phyloP scores from a whole-genome alignment of 208 protist species.

The Wallacemonas collosoma region DNA sequence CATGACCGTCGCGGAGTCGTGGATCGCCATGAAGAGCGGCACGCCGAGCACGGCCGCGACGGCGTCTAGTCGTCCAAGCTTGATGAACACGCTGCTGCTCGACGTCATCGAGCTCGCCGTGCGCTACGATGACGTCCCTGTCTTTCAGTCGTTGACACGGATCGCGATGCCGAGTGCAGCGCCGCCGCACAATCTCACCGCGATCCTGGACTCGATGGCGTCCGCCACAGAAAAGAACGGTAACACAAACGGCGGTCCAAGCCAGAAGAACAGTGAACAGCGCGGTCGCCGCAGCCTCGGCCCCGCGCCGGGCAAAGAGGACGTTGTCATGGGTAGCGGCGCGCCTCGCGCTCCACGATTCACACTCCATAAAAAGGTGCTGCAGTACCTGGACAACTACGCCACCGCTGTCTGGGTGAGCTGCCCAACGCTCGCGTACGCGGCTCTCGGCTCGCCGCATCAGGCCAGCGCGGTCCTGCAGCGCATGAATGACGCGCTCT shows the following conservation, averaged over 20 bases:
- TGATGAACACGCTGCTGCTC: conserved; percentile 45
- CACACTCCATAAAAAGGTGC: conserved; percentile 15
- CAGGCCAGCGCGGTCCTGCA: conserved; percentile 33
- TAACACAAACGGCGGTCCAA: not conserved
- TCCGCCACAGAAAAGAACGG: not conserved
- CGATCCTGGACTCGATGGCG: conserved; percentile 12
- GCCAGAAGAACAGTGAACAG: not conserved
- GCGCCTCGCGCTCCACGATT: not conserved
- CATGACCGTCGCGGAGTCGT: conserved; percentile 45
- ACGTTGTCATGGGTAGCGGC: not conserved
- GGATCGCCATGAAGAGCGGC: conserved; percentile 22
- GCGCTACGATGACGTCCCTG: conserved; percentile 68
- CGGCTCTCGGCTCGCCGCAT: conserved; percentile 16
- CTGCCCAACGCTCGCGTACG: conserved; percentile 44
- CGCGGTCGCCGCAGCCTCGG: not conserved
- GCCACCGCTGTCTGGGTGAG: conserved; percentile 19
- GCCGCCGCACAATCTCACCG: not conserved
- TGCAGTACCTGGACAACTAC: conserved; percentile 19
- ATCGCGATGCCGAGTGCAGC: conserved; percentile 31
- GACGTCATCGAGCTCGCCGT: conserved; percentile 75
- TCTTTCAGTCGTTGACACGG: conserved; percentile 50
- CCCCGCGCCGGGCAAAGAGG: not conserved
- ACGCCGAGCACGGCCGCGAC: too few relatives aligned
- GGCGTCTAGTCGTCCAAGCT: conserved; percentile 1
- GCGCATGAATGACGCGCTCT: conserved; percentile 45